Evolutionary conservation across 2,329 filamentous ascomycete species (phyloP).

Genomic region (Xylaria hypoxylon): DNA sequence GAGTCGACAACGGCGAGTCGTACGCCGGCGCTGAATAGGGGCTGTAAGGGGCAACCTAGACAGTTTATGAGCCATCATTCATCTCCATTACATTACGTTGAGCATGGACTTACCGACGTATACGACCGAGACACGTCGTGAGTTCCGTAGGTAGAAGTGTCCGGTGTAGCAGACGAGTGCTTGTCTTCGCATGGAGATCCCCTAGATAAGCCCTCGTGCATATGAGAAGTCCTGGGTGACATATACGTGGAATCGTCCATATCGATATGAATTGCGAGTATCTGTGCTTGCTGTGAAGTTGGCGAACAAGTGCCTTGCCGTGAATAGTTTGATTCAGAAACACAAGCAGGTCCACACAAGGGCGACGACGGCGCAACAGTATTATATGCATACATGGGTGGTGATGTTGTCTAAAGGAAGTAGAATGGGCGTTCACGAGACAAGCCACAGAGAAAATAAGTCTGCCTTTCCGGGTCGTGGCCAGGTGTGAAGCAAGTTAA

Average conservation of each 20-base stretch:
- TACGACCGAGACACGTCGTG: conserved; percentile 47
- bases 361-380: conserved; percentile 38
- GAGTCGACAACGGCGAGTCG: conserved; percentile 62
- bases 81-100: conserved; percentile 15
- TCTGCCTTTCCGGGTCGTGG: conserved; percentile 34
- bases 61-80: conserved; percentile 18
- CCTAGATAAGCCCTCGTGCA: conserved; percentile 42
- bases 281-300: conserved; percentile 33
- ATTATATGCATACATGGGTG: conserved; percentile 46
- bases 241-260: conserved; percentile 48
- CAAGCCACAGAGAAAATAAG: conserved; percentile 28
- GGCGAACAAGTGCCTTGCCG: conserved; percentile 34
- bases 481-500: conserved; percentile 31
- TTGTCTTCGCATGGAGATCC: conserved; percentile 32
- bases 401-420: conserved; percentile 7
- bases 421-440: conserved; percentile 25
- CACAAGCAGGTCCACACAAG: conserved; percentile 36
- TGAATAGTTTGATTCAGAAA: conserved; percentile 36
- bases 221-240: conserved; percentile 41
- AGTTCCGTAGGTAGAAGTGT: conserved; percentile 44
- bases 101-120: conserved; percentile 45
- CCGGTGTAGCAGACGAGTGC: conserved; percentile 41
- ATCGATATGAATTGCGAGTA: conserved; percentile 36
- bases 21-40: conserved; percentile 52
- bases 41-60: conserved; percentile 50